Base-by-base conservation (phyloP, 805 yeast genomes). In the Wickerhamomyces canadensis region DNA sequence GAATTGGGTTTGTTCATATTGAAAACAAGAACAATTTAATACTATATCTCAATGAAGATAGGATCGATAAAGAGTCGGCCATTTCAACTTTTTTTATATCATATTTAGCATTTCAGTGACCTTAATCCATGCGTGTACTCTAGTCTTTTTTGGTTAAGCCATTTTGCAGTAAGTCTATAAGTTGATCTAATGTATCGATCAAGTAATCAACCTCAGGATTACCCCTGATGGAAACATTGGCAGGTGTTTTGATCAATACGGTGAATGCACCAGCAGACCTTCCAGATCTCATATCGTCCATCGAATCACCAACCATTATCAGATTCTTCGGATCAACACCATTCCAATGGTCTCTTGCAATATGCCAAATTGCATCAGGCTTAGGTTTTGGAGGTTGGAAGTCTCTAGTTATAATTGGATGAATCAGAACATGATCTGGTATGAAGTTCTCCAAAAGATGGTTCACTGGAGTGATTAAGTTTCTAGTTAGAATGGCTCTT, bases 271-370 rank as follows among this genome's bases (percentile, higher is more conserved):
- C 87, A 1, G 88, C 87, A n/a, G 61, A 47, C 22, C 65, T 53
- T 4, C 86, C 88, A 22, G 84, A 74, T 29, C 49, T 58, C 78
- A 81, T 76, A 49, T 81, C 89, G 55, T 81, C 88, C 28, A 65
- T 56, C 0, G 87, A 80, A 52, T 81, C 88, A 11, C 89, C 89
- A 13, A 81, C 82, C 88, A 81, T 81, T 6, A 80, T 52, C 22
- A 80, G 43, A 27, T 71, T 62, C 14, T 56, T 45, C 0, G 83
- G 74, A 1, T 55, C 47, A 14, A 72, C 34, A 2, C 63, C 65
- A n/a, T 29, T 13, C 78, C 83, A 74, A 4, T 48, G 35, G 19
- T 29, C 23, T 27, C 61, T 41, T 3, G 80, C 73, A 18, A 81
- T 79, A 44, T 77, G 74, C 16, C 73, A 52, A 28, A 81, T 52